Evolutionary conservation across 495 filamentous ascomycete genomes (phyloP).

Genomic region (Trichoderma parareesei): DNA sequence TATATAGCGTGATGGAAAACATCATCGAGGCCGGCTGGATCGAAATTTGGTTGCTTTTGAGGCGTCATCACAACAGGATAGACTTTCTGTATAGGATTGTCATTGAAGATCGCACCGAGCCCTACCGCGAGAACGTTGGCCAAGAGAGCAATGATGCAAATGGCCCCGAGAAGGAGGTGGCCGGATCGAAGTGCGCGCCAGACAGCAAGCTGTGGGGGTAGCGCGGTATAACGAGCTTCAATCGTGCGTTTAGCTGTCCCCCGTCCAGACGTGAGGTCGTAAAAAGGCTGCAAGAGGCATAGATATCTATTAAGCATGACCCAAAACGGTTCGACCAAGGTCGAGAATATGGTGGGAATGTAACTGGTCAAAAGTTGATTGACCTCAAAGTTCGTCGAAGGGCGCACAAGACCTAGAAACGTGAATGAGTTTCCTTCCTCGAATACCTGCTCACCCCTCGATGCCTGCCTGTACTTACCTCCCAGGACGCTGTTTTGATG

Average conservation of each 20-base stretch:
- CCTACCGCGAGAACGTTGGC: constrained; percentile 33
- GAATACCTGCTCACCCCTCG: no score
- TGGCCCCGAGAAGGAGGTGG: constrained; percentile 28
- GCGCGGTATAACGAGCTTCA: constrained; percentile 30
- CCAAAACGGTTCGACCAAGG: constrained; percentile 39
- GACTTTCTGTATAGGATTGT: not conserved
- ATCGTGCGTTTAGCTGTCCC: constrained; percentile 25
- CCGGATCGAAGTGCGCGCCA: constrained; percentile 27
- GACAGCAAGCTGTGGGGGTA: constrained; percentile 36
- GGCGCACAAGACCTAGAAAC: constrained; percentile 32
- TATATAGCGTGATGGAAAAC: no score
- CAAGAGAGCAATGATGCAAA: constrained; percentile 30
- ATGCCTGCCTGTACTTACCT: no score
- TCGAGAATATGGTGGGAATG: constrained; percentile 35
- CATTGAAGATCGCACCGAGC: constrained; percentile 28
- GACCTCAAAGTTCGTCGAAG: constrained; percentile 27
- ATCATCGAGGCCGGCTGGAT: no score
- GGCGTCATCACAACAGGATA: no score
- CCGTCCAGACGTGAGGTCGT: constrained; percentile 27
- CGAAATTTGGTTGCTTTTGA: no score
- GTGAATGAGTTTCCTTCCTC: no score
- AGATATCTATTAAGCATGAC: constrained; percentile 34
- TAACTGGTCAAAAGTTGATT: constrained; percentile 36
- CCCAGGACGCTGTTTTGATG: no score
- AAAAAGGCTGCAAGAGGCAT: constrained; percentile 38